A percentile compares a stretch with the other conserved stretches of the same genome.
Conservation (phyloP, 2,329 filamentous ascomycete genomes). For the Domatiomyces globalis region DNA sequence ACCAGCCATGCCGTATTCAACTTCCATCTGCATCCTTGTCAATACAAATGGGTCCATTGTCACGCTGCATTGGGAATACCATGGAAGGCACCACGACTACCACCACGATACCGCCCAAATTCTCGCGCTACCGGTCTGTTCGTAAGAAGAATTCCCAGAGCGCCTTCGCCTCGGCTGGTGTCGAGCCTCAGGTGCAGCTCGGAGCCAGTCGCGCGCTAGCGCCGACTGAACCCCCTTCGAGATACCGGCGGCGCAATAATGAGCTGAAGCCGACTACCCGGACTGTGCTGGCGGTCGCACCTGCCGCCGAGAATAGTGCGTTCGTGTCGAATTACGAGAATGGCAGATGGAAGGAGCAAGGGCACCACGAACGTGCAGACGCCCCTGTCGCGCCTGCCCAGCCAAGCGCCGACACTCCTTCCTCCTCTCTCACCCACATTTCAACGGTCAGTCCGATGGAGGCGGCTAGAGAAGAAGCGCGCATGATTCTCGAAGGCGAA, state of each 20-base stretch:
- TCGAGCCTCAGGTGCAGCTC: neutral
- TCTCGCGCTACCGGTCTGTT: slow-evolving; percentile 46
- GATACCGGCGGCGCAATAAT: slow-evolving; percentile 15
- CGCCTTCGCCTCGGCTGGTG: neutral
- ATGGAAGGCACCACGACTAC: neutral
- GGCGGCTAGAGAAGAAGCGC: slow-evolving; percentile 16
- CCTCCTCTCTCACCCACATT: neutral
- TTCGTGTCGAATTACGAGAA: neutral
- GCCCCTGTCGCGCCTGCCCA: neutral
- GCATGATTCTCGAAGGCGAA: slow-evolving; percentile 17
- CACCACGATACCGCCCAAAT: slow-evolving; percentile 25
- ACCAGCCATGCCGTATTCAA: neutral
- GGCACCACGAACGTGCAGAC: neutral
- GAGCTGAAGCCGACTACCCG: neutral
- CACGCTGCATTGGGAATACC: neutral
- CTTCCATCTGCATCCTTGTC: neutral
- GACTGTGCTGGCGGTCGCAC: neutral
- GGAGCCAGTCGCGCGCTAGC: slow-evolving; percentile 19
- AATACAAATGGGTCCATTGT: neutral
- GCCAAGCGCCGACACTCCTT: neutral
- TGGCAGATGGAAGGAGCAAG: neutral
- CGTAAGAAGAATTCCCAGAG: slow-evolving; percentile 28
- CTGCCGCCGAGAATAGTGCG: neutral
- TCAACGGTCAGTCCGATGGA: slow-evolving; percentile 9
- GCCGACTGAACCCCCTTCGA: slow-evolving; percentile 27